Conservation (phyloP, 257 asterid species). For the Apocynum venetum region DNA sequence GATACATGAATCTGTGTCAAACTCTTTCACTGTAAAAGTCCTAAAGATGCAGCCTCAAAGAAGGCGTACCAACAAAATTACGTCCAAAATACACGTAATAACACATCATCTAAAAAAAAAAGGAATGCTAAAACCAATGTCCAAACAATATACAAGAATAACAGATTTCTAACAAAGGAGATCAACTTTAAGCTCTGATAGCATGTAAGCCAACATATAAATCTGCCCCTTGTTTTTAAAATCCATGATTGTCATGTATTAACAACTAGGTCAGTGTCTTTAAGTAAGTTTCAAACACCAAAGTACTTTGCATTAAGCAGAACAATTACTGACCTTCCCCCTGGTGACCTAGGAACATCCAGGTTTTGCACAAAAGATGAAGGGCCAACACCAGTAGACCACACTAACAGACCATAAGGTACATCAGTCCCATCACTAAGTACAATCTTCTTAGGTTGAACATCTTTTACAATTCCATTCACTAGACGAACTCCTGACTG, state of each 20-base stretch:
- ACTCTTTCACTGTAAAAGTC: not conserved
- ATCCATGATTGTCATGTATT: not conserved
- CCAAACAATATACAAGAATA: not conserved
- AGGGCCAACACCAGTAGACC: slow-evolving; percentile 99
- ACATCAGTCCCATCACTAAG: slow-evolving; percentile 79
- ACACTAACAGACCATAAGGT: slow-evolving; percentile 92
- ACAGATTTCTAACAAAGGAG: not conserved
- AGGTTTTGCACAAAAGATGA: slow-evolving; percentile 66
- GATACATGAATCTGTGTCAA: slow-evolving; percentile 4
- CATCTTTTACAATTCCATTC: slow-evolving; percentile 86
- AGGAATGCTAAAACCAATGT: not conserved
- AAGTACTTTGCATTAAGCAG: not conserved
- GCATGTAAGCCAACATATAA: not conserved
- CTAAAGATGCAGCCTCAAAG: not conserved
- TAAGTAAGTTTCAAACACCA: not conserved
- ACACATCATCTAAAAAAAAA: not conserved
- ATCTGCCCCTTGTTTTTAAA: not conserved
- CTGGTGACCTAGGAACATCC: slow-evolving; percentile 83
- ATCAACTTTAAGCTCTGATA: not conserved
- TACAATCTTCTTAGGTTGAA: slow-evolving; percentile 64
- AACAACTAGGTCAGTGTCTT: not conserved
- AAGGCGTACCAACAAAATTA: not conserved
- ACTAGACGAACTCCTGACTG: slow-evolving; percentile 98
- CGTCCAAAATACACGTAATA: no score
- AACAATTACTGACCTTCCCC: slow-evolving; percentile 58